These are phyloP conservation scores for Zygotorulaspora mrakii DNA, from an alignment of 1,139 yeast genomes.

Conservation along the genomic window DNA sequence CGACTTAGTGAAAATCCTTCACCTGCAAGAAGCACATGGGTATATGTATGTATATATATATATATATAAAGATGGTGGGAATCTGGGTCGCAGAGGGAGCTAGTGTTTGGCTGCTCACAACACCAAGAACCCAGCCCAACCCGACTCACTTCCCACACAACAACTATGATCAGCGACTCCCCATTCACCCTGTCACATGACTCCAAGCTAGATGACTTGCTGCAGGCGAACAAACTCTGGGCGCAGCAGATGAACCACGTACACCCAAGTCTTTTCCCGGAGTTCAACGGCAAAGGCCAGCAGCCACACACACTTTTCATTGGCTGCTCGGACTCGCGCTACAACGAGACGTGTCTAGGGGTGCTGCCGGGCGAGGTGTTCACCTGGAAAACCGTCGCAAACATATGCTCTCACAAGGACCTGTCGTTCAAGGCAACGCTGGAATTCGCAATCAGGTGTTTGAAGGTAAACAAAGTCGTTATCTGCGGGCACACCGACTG, in stretches of 20 bases:
- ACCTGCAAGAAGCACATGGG: too few relatives aligned
- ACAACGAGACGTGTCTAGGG: conserved; percentile 75
- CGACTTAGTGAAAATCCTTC: too few relatives aligned
- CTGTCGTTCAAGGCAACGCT: conserved; percentile 75
- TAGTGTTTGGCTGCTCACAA: too few relatives aligned
- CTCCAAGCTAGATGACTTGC: conserved; percentile 60
- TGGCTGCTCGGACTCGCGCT: conserved; percentile 93
- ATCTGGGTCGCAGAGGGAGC: too few relatives aligned
- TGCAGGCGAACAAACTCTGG: conserved; percentile 65
- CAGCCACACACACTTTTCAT: conserved; percentile 92
- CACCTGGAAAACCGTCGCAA: conserved; percentile 91
- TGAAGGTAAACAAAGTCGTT: conserved; percentile 76
- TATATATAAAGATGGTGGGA: neutral
- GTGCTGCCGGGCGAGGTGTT: conserved; percentile 90
- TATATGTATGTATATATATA: too few relatives aligned
- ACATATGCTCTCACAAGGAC: conserved; percentile 69
- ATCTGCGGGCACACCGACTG: conserved; percentile 98
- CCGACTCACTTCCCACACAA: too few relatives aligned
- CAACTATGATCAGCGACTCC: conserved; percentile 15
- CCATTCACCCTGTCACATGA: conserved; percentile 57
- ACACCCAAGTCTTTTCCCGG: conserved; percentile 61
- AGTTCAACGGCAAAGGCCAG: conserved; percentile 77
- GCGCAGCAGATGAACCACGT: conserved; percentile 56
- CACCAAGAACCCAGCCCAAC: neutral
- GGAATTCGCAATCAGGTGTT: conserved; percentile 85